phyloP scores from a whole-genome alignment of 2,329 filamentous ascomycete species.

The Penicillium sp. region DNA sequence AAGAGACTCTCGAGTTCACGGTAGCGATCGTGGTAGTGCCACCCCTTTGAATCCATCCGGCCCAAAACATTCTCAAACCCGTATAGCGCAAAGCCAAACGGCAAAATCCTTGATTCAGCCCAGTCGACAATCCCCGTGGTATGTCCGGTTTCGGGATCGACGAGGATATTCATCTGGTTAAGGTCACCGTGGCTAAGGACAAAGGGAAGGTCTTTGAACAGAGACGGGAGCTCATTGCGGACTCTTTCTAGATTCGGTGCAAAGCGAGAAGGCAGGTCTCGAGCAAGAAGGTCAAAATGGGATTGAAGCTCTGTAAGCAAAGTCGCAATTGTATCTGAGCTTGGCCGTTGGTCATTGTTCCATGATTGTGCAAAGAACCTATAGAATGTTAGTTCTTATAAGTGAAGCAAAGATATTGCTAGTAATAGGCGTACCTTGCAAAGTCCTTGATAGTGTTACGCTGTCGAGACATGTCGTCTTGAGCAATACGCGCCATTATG shows the following conservation, averaged over 20 bases:
- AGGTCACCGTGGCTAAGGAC: conserved; percentile 13
- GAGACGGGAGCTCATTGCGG: conserved; percentile 8
- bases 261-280: conserved; percentile 10
- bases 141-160: conserved; percentile 9
- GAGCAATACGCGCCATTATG: conserved; percentile 10
- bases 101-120: conserved; percentile 19
- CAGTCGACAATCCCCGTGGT: conserved; percentile 23
- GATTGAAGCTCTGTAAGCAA: conserved; percentile 9
- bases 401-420: not conserved
- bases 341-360: conserved; percentile 11
- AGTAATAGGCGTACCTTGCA: conserved; percentile 14
- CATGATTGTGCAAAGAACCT: conserved; percentile 18
- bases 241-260: conserved; percentile 6
- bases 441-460: conserved; percentile 14
- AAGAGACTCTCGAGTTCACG: conserved; percentile 12
- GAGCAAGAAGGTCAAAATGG: conserved; percentile 9
- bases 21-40: conserved; percentile 12
- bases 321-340: not conserved
- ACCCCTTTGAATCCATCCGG: conserved; percentile 16
- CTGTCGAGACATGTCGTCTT: conserved; percentile 7
- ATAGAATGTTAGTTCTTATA: conserved; percentile 3
- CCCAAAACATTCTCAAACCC: conserved; percentile 16
- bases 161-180: conserved; percentile 10
- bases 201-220: conserved; percentile 8
- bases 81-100: conserved; percentile 26